Base-by-base conservation (phyloP, 176 grass and related monocot genomes). In the Oryza rufipogon region DNA sequence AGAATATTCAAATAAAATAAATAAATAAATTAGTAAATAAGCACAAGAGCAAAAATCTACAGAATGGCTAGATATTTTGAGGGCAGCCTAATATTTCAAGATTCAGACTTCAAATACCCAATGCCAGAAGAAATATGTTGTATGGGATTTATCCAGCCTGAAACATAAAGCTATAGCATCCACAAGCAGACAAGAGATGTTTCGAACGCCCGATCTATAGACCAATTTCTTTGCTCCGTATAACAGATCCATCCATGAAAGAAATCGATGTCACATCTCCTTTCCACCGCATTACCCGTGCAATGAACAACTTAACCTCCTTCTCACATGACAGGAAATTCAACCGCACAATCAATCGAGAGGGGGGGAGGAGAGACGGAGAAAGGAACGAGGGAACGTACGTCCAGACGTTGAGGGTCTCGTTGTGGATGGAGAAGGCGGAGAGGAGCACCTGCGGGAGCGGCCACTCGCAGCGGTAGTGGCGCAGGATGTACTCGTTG, bases 391-490 rank as follows among this genome's bases (percentile, higher is more conserved):
- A n/a, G 32, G 39, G 52, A 3, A 86, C 91, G 78, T 81, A 97
- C 94, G 94, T 94, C 92, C 94, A 97, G 51, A 94, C 92, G 84
- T 94, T 97, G 85, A 94, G 87, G 67, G 94, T 97, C 88, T 97
- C 94, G 85, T 97, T 97, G 89, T 97, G 94, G 90, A 97, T 92
- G 76, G 94, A 81, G 90, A 97, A 97, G 56, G 80, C 84, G 86
- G 91, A 94, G 63, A 97, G 87, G 61, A 97, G 86, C 32, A 90
- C 92, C 91, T 97, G 89, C 78, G 81, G 91, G 70, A 97, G 77
- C 80, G 94, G 94, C 94, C 94, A 97, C 73, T 97, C 94, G 78
- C 87, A 83, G 63, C 94, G 89, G 86, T 97, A 97, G 75, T 97
- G 52, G 15, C 91, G 86, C 64, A 87, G 88, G 66, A 97, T 94